Base-by-base conservation (phyloP, 2,329 filamentous ascomycete genomes). In the Rhynchosporium secalis region DNA sequence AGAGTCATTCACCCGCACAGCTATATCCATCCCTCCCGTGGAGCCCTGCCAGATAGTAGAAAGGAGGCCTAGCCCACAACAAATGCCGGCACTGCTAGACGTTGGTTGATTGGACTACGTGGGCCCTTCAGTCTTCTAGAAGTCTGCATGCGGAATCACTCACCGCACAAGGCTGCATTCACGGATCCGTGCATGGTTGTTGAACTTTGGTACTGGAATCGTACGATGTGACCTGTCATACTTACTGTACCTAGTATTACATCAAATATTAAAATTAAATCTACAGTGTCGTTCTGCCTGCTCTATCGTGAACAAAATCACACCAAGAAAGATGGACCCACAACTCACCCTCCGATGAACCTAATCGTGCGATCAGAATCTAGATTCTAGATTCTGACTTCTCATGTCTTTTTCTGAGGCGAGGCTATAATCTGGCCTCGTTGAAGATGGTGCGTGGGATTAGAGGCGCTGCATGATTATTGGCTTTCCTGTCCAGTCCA, bases 151-250 rank as follows among this genome's bases (percentile, higher is more conserved):
- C 54, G 55, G 60, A 65, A 56, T 63, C 63, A 67, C 46, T 65
- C 66, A 41, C 64, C 60, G 64, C 33, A 61, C 62, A 60, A 68
- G 66, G 66, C 64, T 66, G 64, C 46, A 57, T 36, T 13, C 10
- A 13, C 20, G 31, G 59, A 43, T 20, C 28, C 46, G 38, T 54
- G 20, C 10, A 20, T 28, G 51, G 20, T 40, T 40, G 51, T 41
- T 54, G 29, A 36, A 40, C 1, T 13, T 20, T 41, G 33, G 20
- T 9, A 40, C n/a, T 12, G 33, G 31, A 13, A 40, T 40, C 20
- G 20, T 20, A 20, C 20, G 20, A 20, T 20, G 20, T 20, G 20
- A 20, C 20, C 20, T 20, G 20, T 20, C 20, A 20, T 20, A 20
- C 20, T 20, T 20, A 20, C n/a, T n/a, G n/a, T n/a, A n/a, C 20